These are phyloP conservation scores for Crithidia fasciculata DNA, from an alignment of 208 protist genomes.

Conservation along the genomic window DNA sequence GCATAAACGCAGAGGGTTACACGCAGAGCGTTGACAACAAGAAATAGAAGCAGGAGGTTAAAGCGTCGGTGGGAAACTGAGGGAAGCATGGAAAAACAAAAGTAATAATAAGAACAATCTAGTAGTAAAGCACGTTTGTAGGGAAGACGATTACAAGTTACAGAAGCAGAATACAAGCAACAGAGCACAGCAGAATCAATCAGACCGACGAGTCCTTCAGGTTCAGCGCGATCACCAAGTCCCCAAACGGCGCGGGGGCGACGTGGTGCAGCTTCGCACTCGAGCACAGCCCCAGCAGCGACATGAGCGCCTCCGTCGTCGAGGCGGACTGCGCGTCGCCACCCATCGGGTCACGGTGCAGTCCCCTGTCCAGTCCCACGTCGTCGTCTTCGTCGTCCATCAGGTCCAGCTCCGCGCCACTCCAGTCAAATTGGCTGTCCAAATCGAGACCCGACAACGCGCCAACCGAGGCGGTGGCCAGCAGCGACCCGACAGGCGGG, in stretches of 20 bases:
- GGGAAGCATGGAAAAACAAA: background rate
- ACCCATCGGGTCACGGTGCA: background rate
- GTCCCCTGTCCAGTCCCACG: background rate
- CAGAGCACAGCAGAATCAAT: background rate
- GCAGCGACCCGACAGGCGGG: slow-evolving; percentile 18
- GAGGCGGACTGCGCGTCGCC: background rate
- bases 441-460: slow-evolving; percentile 25
- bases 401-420: slow-evolving; percentile 24
- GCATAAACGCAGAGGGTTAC: background rate
- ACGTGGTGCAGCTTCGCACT: slow-evolving; percentile 32
- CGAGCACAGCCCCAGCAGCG: slow-evolving; percentile 34
- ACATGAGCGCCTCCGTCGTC: slow-evolving; percentile 27
- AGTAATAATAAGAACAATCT: too few relatives aligned
- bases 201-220: slow-evolving; percentile 12
- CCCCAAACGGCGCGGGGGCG: slow-evolving; percentile 27
- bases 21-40: background rate
- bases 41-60: background rate
- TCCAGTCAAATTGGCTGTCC: slow-evolving; percentile 23
- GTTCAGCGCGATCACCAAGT: slow-evolving; percentile 36
- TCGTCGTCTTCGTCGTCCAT: slow-evolving; percentile 13
- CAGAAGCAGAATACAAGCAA: too few relatives aligned
- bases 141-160: too few relatives aligned
- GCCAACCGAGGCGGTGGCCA: slow-evolving; percentile 21
- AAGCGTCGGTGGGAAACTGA: background rate
- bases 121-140: background rate